These are phyloP conservation scores for Aspergillus sp. DNA, from an alignment of 2,329 filamentous ascomycete species.

Conservation along the genomic window DNA sequence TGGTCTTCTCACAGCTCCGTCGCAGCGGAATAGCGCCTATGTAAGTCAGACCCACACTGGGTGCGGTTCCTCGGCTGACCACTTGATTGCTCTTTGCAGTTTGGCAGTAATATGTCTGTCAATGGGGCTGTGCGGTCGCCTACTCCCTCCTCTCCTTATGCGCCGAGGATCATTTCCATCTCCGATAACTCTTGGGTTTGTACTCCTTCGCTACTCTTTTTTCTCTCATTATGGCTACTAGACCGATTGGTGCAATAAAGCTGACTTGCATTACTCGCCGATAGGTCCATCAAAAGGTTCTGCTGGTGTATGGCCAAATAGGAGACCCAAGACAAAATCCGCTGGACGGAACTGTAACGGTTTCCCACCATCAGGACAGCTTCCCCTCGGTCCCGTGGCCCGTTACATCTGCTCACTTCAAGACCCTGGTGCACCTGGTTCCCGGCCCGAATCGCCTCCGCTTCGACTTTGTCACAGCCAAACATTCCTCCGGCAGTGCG, in stretches of 20 bases:
- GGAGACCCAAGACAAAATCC: slow-evolving; percentile 68
- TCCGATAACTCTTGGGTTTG: slow-evolving; percentile 82
- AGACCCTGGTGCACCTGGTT: slow-evolving; percentile 83
- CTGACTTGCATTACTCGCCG: not conserved
- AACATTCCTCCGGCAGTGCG: slow-evolving; percentile 66
- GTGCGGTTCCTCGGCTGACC: not conserved
- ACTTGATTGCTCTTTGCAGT: slow-evolving; percentile 27
- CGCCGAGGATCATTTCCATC: slow-evolving; percentile 76
- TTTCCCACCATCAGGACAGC: slow-evolving; percentile 79
- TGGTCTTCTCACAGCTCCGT: slow-evolving; percentile 40
- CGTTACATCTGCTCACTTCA: slow-evolving; percentile 86
- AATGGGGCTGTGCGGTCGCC: slow-evolving; percentile 50
- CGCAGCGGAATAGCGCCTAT: slow-evolving; percentile 46
- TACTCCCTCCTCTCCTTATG: slow-evolving; percentile 72
- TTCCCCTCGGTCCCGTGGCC: slow-evolving; percentile 87
- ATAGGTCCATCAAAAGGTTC: slow-evolving; percentile 87
- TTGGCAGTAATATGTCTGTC: slow-evolving; percentile 34
- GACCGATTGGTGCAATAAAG: not conserved
- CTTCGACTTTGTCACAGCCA: slow-evolving; percentile 84
- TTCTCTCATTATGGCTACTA: not conserved
- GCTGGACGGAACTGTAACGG: slow-evolving; percentile 75
- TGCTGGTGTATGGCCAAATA: slow-evolving; percentile 78
- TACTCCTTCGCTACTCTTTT: slow-evolving; percentile 19
- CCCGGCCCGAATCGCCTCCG: slow-evolving; percentile 86
- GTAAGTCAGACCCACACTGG: slow-evolving; percentile 32